phyloP scores from a whole-genome alignment of 805 yeast genomes.

The Candida qinlingensis region DNA sequence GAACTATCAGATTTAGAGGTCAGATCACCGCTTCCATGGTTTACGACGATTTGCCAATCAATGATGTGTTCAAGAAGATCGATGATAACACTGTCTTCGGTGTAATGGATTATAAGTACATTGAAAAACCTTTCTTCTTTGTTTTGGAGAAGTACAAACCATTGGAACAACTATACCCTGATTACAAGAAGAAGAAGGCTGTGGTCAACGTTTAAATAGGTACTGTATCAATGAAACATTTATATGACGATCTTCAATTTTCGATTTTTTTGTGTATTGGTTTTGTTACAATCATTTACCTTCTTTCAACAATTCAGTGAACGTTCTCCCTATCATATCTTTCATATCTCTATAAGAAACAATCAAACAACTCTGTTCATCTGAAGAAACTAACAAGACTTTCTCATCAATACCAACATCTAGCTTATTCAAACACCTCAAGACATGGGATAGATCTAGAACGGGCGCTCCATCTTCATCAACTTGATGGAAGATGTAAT shows the following conservation, averaged over 20 bases:
- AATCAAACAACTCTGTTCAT: constrained; percentile 80
- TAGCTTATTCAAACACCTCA: constrained; percentile 75
- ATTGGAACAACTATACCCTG: background rate
- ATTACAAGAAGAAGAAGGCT: background rate
- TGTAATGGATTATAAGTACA: constrained; percentile 1
- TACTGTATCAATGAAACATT: too few relatives aligned
- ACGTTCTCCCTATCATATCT: constrained; percentile 63
- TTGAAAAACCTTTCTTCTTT: background rate
- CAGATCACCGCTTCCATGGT: background rate
- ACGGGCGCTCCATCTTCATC: constrained; percentile 75
- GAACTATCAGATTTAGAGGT: background rate
- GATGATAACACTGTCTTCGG: background rate
- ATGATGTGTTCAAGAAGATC: background rate
- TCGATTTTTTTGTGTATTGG: too few relatives aligned
- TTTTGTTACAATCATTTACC: background rate
- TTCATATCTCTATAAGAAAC: constrained; percentile 81
- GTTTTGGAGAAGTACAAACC: background rate
- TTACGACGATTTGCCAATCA: background rate
- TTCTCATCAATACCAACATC: constrained; percentile 91
- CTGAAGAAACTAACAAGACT: constrained; percentile 72
- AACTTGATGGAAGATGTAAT: constrained; percentile 79
- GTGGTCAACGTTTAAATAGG: background rate
- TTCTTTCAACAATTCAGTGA: constrained; percentile 38
- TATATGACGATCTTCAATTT: too few relatives aligned
- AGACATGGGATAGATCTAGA: constrained; percentile 76